Percentiles rank a stretch among this genome's conserved stretches.
Conservation (phyloP, 1,284 basidiomycete species). For the Rhodotorula sp. region DNA sequence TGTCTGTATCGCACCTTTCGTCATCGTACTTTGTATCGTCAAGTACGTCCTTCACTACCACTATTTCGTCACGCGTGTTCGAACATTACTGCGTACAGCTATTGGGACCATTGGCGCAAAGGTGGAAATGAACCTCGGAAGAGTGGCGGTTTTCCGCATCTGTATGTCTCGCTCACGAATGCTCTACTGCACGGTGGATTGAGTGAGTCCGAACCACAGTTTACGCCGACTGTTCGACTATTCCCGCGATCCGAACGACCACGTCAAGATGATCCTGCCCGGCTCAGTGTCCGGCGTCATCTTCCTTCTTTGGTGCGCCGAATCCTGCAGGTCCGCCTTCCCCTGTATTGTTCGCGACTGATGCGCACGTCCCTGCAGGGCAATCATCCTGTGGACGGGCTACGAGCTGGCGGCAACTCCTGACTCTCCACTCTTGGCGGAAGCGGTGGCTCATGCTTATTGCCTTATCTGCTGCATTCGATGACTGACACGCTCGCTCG, state of each 20-base stretch:
- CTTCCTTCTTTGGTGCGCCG: slow-evolving; percentile 16
- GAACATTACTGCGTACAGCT: not conserved
- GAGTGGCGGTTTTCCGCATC: no score
- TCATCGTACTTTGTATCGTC: slow-evolving; percentile 2
- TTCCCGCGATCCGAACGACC: not conserved
- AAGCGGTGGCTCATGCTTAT: not conserved
- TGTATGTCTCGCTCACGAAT: no score
- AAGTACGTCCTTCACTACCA: slow-evolving; percentile 8
- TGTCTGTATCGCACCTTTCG: not conserved
- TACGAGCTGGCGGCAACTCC: slow-evolving; percentile 20
- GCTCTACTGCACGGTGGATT: not conserved
- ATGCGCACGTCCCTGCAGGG: not conserved
- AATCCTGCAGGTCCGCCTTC: not conserved
- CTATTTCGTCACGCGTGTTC: slow-evolving; percentile 10
- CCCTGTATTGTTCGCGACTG: no score
- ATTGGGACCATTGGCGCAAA: not conserved
- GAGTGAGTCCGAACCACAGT: not conserved
- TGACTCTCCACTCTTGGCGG: slow-evolving; percentile 13
- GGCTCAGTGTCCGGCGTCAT: slow-evolving; percentile 1
- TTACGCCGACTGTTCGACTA: slow-evolving; percentile 12
- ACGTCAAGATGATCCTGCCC: slow-evolving; percentile 1
- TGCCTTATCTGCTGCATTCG: not conserved
- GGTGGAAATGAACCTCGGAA: no score
- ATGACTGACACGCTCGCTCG: rapidly evolving
- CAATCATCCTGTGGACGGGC: slow-evolving; percentile 11